Evolutionary conservation across 2,329 filamentous ascomycete genomes (phyloP).

Genomic region (Aspergillus costaricaensis): DNA sequence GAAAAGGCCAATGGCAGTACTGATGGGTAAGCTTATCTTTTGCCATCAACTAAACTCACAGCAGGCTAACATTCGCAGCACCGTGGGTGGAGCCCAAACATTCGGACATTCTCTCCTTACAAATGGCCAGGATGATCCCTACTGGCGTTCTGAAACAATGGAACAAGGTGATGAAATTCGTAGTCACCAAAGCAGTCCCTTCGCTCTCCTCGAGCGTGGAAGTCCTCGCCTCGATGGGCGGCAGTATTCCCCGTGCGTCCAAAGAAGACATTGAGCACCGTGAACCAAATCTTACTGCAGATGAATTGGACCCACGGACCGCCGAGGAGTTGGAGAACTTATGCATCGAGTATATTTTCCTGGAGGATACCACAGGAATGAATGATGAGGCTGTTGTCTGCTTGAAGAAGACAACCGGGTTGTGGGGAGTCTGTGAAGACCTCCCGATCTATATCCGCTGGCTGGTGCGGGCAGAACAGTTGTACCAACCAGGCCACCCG

Average conservation of each 20-base stretch:
- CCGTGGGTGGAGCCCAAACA: slow-evolving; percentile 7
- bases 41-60: too few species aligned
- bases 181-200: background rate
- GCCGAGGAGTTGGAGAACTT: background rate
- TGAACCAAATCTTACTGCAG: background rate
- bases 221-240: background rate
- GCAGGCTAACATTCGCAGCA: background rate
- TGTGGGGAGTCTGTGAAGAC: slow-evolving; percentile 2
- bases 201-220: background rate
- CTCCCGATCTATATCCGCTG: background rate
- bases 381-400: slow-evolving; percentile 5
- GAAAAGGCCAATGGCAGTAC: background rate
- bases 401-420: background rate
- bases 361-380: background rate
- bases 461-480: background rate
- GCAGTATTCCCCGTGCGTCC: background rate
- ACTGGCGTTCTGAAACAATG: background rate
- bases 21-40: background rate
- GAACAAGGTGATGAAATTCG: background rate
- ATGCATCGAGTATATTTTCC: background rate
- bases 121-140: slow-evolving; percentile 3
- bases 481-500: background rate
- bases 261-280: background rate
- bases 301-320: background rate
- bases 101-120: slow-evolving; percentile 3